A percentile compares a stretch with the other conserved stretches of the same genome.
phyloP scores from a whole-genome alignment of 495 filamentous ascomycete species.

The Neurospora terricola region DNA sequence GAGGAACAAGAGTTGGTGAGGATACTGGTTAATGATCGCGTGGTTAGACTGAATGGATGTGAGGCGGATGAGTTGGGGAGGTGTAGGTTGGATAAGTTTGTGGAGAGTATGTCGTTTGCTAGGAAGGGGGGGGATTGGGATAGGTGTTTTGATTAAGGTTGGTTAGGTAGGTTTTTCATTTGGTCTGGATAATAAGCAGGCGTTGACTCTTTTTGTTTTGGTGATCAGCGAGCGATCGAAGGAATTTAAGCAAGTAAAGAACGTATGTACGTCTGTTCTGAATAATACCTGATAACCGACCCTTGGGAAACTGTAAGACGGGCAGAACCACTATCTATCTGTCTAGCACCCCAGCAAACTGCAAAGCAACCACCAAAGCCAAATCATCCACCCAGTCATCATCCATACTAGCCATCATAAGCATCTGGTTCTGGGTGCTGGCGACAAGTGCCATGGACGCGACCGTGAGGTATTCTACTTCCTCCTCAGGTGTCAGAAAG shows the following conservation, averaged over 20 bases:
- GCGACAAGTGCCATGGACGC: too few species aligned
- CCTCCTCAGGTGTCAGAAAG: neutral
- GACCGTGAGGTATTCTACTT: neutral
- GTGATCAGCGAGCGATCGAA: neutral
- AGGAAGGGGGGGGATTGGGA: slow-evolving; percentile 60
- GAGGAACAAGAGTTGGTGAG: slow-evolving; percentile 52
- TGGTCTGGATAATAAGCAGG: neutral
- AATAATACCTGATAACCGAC: neutral
- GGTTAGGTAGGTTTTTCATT: neutral
- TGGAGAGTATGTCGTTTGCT: slow-evolving; percentile 63
- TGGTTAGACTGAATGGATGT: slow-evolving; percentile 60
- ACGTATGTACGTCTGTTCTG: neutral
- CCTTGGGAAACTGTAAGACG: neutral
- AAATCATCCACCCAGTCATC: neutral
- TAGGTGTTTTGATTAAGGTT: slow-evolving; percentile 42
- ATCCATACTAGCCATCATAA: too few species aligned
- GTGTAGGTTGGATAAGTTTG: slow-evolving; percentile 55
- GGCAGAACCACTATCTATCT: neutral
- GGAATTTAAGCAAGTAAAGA: neutral
- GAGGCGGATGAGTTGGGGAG: slow-evolving; percentile 54
- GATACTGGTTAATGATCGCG: slow-evolving; percentile 71
- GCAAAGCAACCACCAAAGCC: neutral
- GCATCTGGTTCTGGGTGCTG: too few species aligned
- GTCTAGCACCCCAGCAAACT: neutral
- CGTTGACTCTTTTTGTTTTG: neutral